Conservation (phyloP, 208 protist genomes). For the Acanthamoeba lenticulata region DNA sequence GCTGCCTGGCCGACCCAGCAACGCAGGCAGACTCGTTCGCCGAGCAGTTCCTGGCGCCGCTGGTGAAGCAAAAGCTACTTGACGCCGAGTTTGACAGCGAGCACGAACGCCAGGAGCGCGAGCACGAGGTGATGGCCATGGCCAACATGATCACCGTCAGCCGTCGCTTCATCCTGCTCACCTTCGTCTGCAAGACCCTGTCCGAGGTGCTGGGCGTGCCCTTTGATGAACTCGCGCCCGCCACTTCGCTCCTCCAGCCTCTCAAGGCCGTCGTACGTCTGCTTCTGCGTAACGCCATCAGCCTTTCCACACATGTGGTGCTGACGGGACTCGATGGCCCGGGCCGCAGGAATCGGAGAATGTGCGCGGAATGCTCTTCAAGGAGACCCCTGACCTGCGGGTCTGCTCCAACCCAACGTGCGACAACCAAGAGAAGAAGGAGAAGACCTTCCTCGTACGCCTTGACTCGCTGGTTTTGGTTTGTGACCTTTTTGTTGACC, state of each 20-base stretch:
- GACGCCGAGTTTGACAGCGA: conserved; percentile 15
- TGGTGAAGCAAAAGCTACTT: conserved; percentile 52
- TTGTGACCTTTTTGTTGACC: not conserved
- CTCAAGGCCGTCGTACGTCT: conserved; percentile 54
- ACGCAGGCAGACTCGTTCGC: conserved; percentile 19
- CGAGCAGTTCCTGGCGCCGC: conserved; percentile 36
- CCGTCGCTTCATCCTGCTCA: conserved; percentile 53
- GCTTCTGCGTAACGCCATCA: no score
- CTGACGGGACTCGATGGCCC: no score
- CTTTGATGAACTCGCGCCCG: conserved; percentile 62
- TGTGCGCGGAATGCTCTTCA: conserved; percentile 48
- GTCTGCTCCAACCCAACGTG: conserved; percentile 15
- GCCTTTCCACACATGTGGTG: no score
- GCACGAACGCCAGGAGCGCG: not conserved
- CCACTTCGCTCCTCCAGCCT: conserved; percentile 36
- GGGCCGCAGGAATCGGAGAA: not conserved
- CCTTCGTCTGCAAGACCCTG: conserved; percentile 48
- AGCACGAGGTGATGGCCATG: conserved; percentile 54
- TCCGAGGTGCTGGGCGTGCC: conserved; percentile 59
- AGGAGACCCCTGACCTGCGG: conserved; percentile 19
- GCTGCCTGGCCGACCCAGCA: not conserved
- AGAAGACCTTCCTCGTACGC: conserved; percentile 39
- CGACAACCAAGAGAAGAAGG: conserved; percentile 40
- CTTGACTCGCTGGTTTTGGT: not conserved
- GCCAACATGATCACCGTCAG: conserved; percentile 62